Conservation (phyloP, 2,329 filamentous ascomycete genomes). For the Colletotrichum echinochloae region DNA sequence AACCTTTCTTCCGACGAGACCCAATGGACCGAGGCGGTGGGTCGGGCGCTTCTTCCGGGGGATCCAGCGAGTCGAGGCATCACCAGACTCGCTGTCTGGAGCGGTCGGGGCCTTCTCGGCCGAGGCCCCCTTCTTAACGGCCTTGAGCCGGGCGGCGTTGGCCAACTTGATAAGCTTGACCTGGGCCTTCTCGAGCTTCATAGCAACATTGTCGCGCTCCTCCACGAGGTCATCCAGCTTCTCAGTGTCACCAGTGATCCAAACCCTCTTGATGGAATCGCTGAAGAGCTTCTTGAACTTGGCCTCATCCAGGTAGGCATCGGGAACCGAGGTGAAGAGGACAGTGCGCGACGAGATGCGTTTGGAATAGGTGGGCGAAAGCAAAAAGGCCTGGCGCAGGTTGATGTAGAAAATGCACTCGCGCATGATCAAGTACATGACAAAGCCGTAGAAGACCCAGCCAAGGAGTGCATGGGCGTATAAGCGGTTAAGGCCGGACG, state of each 20-base stretch:
- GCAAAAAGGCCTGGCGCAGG: slow-evolving; percentile 89
- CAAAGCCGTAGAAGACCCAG: slow-evolving; percentile 87
- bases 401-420: slow-evolving; percentile 95
- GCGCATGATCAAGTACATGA: slow-evolving; percentile 88
- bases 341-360: slow-evolving; percentile 92
- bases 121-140: slow-evolving; percentile 69
- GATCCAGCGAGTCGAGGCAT: slow-evolving; percentile 78
- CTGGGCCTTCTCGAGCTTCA: slow-evolving; percentile 88
- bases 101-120: slow-evolving; percentile 59
- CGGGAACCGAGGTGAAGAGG: slow-evolving; percentile 87
- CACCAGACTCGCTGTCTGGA: slow-evolving; percentile 74
- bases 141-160: slow-evolving; percentile 78
- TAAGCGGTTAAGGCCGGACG: slow-evolving; percentile 71
- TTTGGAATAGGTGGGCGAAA: slow-evolving; percentile 85
- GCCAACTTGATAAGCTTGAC: slow-evolving; percentile 85
- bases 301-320: slow-evolving; percentile 80
- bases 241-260: slow-evolving; percentile 83
- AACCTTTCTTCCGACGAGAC: slow-evolving; percentile 81
- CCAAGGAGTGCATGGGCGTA: slow-evolving; percentile 86
- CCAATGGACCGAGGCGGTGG: slow-evolving; percentile 71
- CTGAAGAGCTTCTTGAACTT: slow-evolving; percentile 86
- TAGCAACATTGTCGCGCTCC: slow-evolving; percentile 82
- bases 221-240: slow-evolving; percentile 85
- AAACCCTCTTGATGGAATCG: slow-evolving; percentile 82
- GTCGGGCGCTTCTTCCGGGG: slow-evolving; percentile 79